Conservation (phyloP, 257 asterid genomes). For the Ilex asprella region DNA sequence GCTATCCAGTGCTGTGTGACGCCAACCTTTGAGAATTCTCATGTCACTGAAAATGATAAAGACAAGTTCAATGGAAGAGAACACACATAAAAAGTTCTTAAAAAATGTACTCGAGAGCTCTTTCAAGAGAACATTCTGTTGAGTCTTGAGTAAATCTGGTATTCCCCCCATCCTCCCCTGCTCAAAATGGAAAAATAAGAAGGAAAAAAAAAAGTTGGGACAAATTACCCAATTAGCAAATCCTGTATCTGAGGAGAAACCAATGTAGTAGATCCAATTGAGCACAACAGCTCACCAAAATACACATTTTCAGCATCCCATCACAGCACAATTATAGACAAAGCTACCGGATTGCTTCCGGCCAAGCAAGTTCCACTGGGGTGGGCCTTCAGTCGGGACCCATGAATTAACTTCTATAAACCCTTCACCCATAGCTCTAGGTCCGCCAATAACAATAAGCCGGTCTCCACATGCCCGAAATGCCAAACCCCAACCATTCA, state of each 20-base stretch:
- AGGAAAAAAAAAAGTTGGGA: conserved; percentile 33
- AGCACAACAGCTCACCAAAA: conserved; percentile 16
- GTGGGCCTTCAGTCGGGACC: conserved; percentile 46
- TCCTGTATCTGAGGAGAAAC: conserved; percentile 40
- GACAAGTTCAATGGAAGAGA: conserved; percentile 21
- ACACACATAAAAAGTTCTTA: background rate
- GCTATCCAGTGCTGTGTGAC: conserved; percentile 45
- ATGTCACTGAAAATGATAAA: conserved; percentile 36
- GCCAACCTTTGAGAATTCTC: conserved; percentile 28
- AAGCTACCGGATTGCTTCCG: conserved; percentile 69
- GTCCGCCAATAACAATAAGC: conserved; percentile 82
- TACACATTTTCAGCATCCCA: conserved; percentile 77
- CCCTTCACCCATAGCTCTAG: conserved; percentile 41
- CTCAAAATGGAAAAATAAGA: conserved; percentile 19
- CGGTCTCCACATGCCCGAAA: conserved; percentile 42
- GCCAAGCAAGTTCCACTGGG: conserved; percentile 70
- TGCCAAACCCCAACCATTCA: conserved; percentile 68
- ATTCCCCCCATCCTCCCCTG: conserved; percentile 38
- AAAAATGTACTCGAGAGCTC: conserved; percentile 45
- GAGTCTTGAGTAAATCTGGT: conserved; percentile 51
- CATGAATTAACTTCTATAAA: conserved; percentile 47
- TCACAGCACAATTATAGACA: conserved; percentile 97
- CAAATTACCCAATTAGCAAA: conserved; percentile 61
- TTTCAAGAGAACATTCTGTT: conserved; percentile 37
- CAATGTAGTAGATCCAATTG: conserved; percentile 25